These are phyloP conservation scores for Neurospora hispaniola DNA, from an alignment of 495 filamentous ascomycete species.

Conservation along the genomic window DNA sequence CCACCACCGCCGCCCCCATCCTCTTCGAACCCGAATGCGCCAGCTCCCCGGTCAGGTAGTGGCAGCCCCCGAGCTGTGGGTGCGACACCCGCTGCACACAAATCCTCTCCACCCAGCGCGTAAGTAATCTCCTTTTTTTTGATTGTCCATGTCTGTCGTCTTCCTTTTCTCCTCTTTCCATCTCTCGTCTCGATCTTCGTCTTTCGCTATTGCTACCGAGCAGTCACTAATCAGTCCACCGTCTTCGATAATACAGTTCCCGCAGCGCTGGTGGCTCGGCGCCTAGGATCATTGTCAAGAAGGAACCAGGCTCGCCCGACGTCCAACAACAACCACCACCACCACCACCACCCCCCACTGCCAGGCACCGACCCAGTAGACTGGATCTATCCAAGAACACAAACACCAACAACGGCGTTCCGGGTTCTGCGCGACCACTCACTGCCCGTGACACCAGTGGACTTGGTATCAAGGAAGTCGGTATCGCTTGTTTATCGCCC, in stretches of 20 bases:
- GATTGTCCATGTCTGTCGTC: conserved; percentile 6
- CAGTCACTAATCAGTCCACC: conserved; percentile 8
- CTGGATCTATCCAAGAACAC: conserved; percentile 79
- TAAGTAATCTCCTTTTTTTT: conserved; percentile 26
- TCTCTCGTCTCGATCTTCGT: conserved; percentile 9
- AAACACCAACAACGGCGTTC: conserved; percentile 40
- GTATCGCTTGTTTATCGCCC: conserved; percentile 86
- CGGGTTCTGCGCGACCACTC: conserved; percentile 62
- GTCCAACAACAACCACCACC: conserved; percentile 19
- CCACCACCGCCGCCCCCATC: conserved; percentile 21
- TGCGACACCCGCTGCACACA: conserved; percentile 29
- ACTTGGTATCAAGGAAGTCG: conserved; percentile 80
- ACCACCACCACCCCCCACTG: conserved; percentile 26
- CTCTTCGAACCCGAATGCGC: conserved; percentile 30
- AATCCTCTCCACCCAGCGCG: conserved; percentile 42
- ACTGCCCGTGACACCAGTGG: conserved; percentile 60
- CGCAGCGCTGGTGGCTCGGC: conserved; percentile 38
- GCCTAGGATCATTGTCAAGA: conserved; percentile 89
- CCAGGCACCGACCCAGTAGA: conserved; percentile 75
- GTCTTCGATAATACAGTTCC: conserved; percentile 26
- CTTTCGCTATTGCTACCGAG: conserved; percentile 7
- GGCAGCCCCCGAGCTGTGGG: conserved; percentile 36
- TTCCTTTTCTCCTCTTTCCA: background rate
- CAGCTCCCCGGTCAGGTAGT: conserved; percentile 36
- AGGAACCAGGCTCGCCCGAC: conserved; percentile 82